Conservation (phyloP, 345 rosid species). For the Murraya paniculata region DNA sequence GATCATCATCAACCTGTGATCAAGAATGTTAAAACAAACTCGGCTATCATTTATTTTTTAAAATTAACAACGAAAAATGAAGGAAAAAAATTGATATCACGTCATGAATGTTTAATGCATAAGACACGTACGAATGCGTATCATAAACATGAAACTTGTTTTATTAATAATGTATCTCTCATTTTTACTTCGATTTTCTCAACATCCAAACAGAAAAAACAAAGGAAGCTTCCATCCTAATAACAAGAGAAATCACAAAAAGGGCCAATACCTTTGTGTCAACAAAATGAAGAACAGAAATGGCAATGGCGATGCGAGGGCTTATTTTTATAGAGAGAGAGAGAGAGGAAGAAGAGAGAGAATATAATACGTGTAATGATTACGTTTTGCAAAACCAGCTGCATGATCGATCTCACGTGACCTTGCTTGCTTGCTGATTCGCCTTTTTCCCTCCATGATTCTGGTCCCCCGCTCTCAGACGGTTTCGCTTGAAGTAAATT, state of each 20-base stretch:
- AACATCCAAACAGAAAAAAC: background rate
- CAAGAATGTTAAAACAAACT: background rate
- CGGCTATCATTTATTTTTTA: background rate
- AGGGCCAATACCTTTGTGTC: too few relatives aligned
- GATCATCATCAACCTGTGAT: background rate
- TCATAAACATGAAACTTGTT: background rate
- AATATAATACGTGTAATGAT: background rate
- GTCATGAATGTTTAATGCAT: background rate
- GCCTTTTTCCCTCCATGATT: background rate
- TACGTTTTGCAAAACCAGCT: background rate
- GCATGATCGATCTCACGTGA: constrained; percentile 9
- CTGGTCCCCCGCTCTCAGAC: background rate
- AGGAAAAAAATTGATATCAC: background rate
- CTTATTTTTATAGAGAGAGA: background rate
- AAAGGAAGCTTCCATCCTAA: too few relatives aligned
- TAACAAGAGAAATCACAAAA: too few relatives aligned
- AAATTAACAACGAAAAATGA: background rate
- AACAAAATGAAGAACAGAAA: too few relatives aligned
- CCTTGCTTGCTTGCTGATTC: background rate
- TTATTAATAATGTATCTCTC: background rate
- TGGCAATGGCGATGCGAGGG: too few relatives aligned
- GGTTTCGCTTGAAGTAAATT: background rate
- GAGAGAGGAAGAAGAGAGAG: background rate
- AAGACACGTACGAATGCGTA: too few relatives aligned
- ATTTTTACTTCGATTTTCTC: background rate